Base-by-base conservation (phyloP, 768 basidiomycete genomes). In the Mycena leptocephala region DNA sequence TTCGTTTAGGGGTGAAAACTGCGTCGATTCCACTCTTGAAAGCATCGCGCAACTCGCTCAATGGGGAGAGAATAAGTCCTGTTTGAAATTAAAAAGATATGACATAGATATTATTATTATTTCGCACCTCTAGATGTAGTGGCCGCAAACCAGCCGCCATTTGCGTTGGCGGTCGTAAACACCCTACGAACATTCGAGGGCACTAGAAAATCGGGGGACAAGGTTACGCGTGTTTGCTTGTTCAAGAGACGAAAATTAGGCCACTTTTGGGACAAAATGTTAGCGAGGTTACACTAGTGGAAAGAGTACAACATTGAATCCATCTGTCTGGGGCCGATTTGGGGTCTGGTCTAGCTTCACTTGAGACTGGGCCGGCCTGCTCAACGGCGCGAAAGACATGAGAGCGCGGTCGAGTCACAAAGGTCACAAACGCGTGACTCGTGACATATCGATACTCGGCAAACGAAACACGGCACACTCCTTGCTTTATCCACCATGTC, bases 131-230 rank as follows among this genome's bases (percentile, higher is more conserved):
- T 24, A 24, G 59, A 66, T 65, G 84, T 87, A 13, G 91, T 89
- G 37, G 94, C 93, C 58, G 90, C 93, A 83, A 95, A 96, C 92
- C 92, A 95, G 33, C 91, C 77, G 16, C 74, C 93, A 76, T 86
- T 89, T 16, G 86, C 83, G 80, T 93, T 94, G 3, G 92, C 88
- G 3, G 90, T 86, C 5, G 92, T 89, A 77, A 96, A 90, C 22
- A 94, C 86, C 67, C 84, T 88, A 48, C 89, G 91, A 10, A 79
- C 72, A 58, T 80, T 83, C 30, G 89, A 87, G 8, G 88, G 84
- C 2, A 86, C 77, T 0, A 83, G 63, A 22, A 89, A 85, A 22
- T 88, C 80, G 1, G 88, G 84, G 18, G 95, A 96, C 10, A 96
- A 82, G 62, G 88, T 87, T 53, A 94, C 86, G 76, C 95, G 93